These are phyloP conservation scores for Polytrichum formosum DNA, from an alignment of 225 moss, liverwort and hornwort genomes.

Conservation along the genomic window DNA sequence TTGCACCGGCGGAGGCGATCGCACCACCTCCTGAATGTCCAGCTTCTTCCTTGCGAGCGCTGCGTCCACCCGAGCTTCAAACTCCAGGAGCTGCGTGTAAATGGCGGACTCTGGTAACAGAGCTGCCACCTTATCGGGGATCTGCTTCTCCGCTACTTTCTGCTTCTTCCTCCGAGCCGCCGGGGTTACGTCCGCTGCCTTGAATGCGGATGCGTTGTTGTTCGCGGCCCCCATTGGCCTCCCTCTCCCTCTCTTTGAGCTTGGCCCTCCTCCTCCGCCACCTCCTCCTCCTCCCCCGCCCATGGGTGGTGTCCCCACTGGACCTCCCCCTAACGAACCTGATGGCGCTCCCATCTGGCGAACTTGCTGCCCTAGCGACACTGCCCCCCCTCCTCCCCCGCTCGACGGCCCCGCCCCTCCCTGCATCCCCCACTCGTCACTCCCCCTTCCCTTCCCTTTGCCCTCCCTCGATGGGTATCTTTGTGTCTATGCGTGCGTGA, in stretches of 20 bases:
- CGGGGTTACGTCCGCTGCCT: slow-evolving; percentile 78
- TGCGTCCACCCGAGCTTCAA: slow-evolving; percentile 83
- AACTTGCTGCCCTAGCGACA: slow-evolving; percentile 55
- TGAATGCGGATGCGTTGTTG: slow-evolving; percentile 52
- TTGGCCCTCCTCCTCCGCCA: slow-evolving; percentile 38
- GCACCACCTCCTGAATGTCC: slow-evolving; percentile 96
- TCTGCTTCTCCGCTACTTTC: slow-evolving; percentile 88
- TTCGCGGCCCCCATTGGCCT: slow-evolving; percentile 48
- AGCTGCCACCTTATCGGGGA: slow-evolving; percentile 89
- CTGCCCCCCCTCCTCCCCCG: slow-evolving; percentile 39
- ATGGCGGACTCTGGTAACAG: slow-evolving; percentile 86
- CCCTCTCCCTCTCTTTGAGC: slow-evolving; percentile 64
- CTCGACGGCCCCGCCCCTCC: slow-evolving; percentile 53
- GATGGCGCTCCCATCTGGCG: slow-evolving; percentile 54
- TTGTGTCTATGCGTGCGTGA: too few species aligned
- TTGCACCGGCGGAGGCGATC: slow-evolving; percentile 81
- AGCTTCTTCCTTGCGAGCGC: slow-evolving; percentile 89
- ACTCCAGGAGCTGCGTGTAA: slow-evolving; percentile 89
- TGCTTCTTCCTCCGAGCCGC: slow-evolving; percentile 95
- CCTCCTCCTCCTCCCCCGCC: slow-evolving; percentile 21
- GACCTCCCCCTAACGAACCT: slow-evolving; percentile 26
- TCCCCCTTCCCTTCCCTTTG: background rate
- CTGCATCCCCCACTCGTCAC: slow-evolving; percentile 34
- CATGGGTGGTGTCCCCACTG: slow-evolving; percentile 40
- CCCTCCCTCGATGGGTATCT: slow-evolving; percentile 7